These are phyloP conservation scores for Aspergillus pseudoglaucus DNA, from an alignment of 2,329 filamentous ascomycete genomes.

Conservation along the genomic window DNA sequence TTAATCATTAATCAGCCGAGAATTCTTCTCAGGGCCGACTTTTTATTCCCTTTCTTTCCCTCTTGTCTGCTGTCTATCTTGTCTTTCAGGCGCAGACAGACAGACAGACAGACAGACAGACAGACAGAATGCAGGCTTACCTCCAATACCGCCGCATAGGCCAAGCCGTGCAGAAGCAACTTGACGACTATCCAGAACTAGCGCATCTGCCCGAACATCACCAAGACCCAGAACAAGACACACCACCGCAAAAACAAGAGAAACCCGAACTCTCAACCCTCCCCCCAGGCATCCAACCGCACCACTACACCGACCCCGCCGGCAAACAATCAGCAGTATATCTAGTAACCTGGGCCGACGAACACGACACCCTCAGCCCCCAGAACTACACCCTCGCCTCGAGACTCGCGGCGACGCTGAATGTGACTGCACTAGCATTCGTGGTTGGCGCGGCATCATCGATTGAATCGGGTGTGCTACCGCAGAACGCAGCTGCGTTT, in stretches of 20 bases:
- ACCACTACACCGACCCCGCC: conserved; percentile 4
- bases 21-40: neutral
- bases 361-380: conserved; percentile 34
- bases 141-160: conserved; percentile 18
- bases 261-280: neutral
- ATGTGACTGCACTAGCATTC: conserved; percentile 44
- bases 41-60: neutral
- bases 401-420: conserved; percentile 34
- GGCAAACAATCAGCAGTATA: conserved; percentile 21
- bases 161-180: conserved; percentile 12
- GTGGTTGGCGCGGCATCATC: conserved; percentile 48
- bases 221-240: neutral
- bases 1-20: neutral
- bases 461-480: conserved; percentile 47
- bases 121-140: conserved; percentile 16
- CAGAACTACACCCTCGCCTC: conserved; percentile 30
- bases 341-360: conserved; percentile 36
- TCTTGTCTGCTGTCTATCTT: neutral
- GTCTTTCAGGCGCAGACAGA: neutral
- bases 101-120: neutral
- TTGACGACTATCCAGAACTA: conserved; percentile 3
- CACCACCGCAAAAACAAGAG: neutral
- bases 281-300: conserved; percentile 7
- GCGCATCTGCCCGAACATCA: neutral
- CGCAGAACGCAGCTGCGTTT: conserved; percentile 41